Conservation (phyloP, 331 rosid species). For the Rhamnella rubrinervis region DNA sequence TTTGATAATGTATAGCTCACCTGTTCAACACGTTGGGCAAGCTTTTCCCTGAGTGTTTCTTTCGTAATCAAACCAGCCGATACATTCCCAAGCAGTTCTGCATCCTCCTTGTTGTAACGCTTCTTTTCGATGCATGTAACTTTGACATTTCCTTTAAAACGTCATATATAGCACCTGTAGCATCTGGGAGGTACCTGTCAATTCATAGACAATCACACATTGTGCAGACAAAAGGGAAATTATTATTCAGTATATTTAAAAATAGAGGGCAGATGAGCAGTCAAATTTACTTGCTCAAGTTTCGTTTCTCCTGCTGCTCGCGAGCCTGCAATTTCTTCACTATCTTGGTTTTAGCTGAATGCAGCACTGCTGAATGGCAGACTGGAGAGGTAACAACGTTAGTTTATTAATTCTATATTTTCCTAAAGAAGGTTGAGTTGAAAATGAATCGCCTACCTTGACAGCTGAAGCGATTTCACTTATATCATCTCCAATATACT, state of each 20-base stretch:
- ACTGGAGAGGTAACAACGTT: conserved; percentile 48
- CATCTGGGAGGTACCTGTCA: conserved; percentile 85
- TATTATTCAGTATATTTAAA: conserved; percentile 14
- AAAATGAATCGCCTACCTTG: conserved; percentile 53
- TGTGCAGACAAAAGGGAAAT: conserved; percentile 7
- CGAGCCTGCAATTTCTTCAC: conserved; percentile 94
- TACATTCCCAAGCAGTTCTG: conserved; percentile 57
- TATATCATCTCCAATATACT: conserved; percentile 96
- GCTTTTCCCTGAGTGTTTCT: conserved; percentile 71
- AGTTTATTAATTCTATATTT: conserved; percentile 19
- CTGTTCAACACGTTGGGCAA: conserved; percentile 88
- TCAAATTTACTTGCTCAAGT: conserved; percentile 62
- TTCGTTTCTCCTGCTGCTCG: conserved; percentile 95
- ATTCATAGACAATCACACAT: conserved; percentile 21
- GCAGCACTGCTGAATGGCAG: conserved; percentile 94
- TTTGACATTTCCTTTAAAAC: conserved; percentile 61
- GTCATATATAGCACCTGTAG: conserved; percentile 59
- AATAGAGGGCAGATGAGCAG: conserved; percentile 20
- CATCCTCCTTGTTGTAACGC: conserved; percentile 48
- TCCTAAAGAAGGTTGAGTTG: conserved; percentile 10
- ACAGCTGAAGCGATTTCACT: conserved; percentile 93
- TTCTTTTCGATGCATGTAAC: conserved; percentile 58
- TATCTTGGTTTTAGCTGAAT: conserved; percentile 87
- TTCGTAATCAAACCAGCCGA: conserved; percentile 62
- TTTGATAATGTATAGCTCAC: conserved; percentile 26